Evolutionary conservation across 306 rosid genomes (phyloP), one percentile per base, ranked within the genome.

Genomic region (Ammopiptanthus mongolicus): DNA sequence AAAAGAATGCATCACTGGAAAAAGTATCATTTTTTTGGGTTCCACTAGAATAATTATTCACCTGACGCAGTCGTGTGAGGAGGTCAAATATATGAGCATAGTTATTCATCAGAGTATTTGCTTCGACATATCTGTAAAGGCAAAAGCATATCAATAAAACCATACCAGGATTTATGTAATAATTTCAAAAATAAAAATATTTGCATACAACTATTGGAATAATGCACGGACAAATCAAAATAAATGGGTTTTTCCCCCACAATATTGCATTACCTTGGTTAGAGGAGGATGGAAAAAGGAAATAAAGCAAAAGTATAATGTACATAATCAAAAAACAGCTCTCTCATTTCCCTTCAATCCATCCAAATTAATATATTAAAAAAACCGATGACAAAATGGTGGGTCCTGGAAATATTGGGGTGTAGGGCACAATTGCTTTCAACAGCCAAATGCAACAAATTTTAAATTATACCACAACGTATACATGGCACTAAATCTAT

Each of bases 41-140:
- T 73, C 59, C 50, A 25, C 22, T 21, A 73, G 5, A 62, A 42
- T 14, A 60, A 64, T 52, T 63, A 77, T 73, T 73, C 65, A 95
- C 98, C 96, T 95, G 98, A 23, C 98, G 90, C 78, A 95, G 86
- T 17, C 97, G 86, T 14, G 90, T 91, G 85, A 95, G 96, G 60
- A 95, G 97, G 73, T 91, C 98, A 87, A 95, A 95, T 84, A 91
- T 87, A 88, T 95, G 98, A 64, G 96, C 96, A 73, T 88, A 91
- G 75, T 95, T 95, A 74, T 90, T 86, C 80, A 80, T 74, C 71
- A 89, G 41, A 34, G 91, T 91, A 80, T 96, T 91, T 12, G 86
- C 87, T 71, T 84, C 74, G 0, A 92, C 82, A 81, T 90, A 95
- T 51, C 97, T 95, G 87, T 53, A 82, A 85, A 66, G 69, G 74